Conservation (phyloP, 345 rosid genomes). For the Linum tenue region DNA sequence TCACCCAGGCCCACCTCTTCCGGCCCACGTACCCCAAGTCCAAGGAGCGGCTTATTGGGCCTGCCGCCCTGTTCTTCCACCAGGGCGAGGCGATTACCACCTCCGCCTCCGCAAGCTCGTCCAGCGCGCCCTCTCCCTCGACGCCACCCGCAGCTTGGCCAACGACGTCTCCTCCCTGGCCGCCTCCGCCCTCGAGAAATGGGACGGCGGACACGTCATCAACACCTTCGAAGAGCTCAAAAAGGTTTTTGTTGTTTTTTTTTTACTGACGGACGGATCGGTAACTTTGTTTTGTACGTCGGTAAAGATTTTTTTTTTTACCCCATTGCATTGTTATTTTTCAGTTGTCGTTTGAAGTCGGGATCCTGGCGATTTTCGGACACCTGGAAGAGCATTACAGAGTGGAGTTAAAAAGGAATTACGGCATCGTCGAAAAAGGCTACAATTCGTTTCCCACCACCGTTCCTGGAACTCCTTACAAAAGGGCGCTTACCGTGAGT, state of each 20-base stretch:
- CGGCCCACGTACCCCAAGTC: constrained; percentile 88
- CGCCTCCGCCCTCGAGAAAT: constrained; percentile 38
- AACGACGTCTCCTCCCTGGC: constrained; percentile 44
- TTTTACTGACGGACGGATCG: constrained; percentile 7
- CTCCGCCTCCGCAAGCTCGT: constrained; percentile 55
- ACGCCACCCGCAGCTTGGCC: constrained; percentile 47
- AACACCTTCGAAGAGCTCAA: constrained; percentile 81
- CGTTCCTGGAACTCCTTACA: constrained; percentile 67
- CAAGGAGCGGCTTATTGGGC: constrained; percentile 79
- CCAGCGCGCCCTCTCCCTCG: constrained; percentile 49
- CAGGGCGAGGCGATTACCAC: constrained; percentile 86
- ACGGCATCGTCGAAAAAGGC: constrained; percentile 61
- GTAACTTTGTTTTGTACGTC: not conserved
- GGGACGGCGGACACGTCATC: constrained; percentile 39
- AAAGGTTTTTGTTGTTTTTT: constrained; percentile 44
- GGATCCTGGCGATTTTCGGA: constrained; percentile 64
- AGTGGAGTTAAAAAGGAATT: constrained; percentile 62
- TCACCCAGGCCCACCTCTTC: constrained; percentile 64
- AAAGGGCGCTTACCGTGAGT: constrained; percentile 49
- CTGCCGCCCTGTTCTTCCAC: constrained; percentile 76
- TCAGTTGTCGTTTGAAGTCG: constrained; percentile 87
- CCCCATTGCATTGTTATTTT: not conserved
- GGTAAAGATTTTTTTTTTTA: not conserved
- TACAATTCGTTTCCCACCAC: constrained; percentile 77
- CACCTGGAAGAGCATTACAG: constrained; percentile 43